Evolutionary conservation across 305 asterid species (phyloP).

Genomic region (Striga hermonthica): DNA sequence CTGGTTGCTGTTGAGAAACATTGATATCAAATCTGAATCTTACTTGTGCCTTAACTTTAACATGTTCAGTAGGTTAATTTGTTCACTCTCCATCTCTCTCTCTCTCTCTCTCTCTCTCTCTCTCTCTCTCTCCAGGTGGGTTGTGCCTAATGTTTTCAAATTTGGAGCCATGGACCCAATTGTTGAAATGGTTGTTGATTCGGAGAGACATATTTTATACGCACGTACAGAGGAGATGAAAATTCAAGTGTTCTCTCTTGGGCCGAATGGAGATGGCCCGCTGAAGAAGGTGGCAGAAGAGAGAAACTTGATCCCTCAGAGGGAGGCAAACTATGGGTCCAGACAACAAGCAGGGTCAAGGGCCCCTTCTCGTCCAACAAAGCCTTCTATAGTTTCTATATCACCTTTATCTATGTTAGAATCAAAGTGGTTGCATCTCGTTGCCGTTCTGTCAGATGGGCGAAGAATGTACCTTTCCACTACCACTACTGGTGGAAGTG

Average conservation of each 20-base stretch:
- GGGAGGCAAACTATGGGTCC: constrained; percentile 71
- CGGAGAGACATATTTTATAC: constrained; percentile 82
- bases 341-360: constrained; percentile 76
- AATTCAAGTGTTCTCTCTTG: constrained; percentile 85
- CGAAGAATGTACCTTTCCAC: constrained; percentile 97
- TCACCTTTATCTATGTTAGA: constrained; percentile 82
- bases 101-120: constrained; percentile 27
- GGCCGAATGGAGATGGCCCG: constrained; percentile 80
- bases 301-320: constrained; percentile 85
- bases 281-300: constrained; percentile 91
- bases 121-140: constrained; percentile 64
- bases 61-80: constrained; percentile 19
- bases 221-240: constrained; percentile 97
- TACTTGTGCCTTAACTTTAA: constrained; percentile 25
- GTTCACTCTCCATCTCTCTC: neutral
- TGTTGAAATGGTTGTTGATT: constrained; percentile 93
- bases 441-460: constrained; percentile 91
- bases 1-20: constrained; percentile 20
- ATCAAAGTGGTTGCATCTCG: constrained; percentile 94
- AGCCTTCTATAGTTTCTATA: constrained; percentile 79
- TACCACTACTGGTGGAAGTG: constrained; percentile 72
- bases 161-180: constrained; percentile 95
- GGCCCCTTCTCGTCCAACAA: constrained; percentile 57
- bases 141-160: constrained; percentile 91
- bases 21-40: constrained; percentile 22